Percentiles rank a stretch among this genome's conserved stretches.
These are phyloP conservation scores for Lecanicillium sp. DNA, from an alignment of 2,329 filamentous ascomycete genomes.

Conservation along the genomic window DNA sequence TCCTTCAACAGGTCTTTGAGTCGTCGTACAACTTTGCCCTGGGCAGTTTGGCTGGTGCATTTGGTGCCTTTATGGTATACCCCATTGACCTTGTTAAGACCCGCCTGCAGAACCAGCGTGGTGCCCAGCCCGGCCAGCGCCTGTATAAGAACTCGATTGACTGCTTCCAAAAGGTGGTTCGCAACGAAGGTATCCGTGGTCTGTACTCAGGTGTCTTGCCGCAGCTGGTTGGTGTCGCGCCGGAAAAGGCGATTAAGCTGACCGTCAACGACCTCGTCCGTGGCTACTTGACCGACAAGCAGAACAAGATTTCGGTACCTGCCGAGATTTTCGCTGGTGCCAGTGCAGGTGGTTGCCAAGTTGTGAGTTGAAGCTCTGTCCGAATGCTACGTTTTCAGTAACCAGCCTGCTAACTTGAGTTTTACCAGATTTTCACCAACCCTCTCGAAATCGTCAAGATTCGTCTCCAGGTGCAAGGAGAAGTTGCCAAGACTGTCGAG, in stretches of 20 bases:
- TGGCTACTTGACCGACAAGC: slow-evolving; percentile 63
- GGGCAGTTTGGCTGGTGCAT: slow-evolving; percentile 85
- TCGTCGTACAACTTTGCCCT: slow-evolving; percentile 86
- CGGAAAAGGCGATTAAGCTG: slow-evolving; percentile 98
- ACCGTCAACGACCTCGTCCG: slow-evolving; percentile 95
- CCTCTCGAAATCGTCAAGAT: slow-evolving; percentile 99
- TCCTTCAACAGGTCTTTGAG: slow-evolving; percentile 53
- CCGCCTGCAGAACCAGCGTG: slow-evolving; percentile 93
- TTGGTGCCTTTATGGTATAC: slow-evolving; percentile 99
- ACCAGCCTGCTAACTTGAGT: slow-evolving; percentile 2
- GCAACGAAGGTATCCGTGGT: slow-evolving; percentile 82
- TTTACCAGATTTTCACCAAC: slow-evolving; percentile 78
- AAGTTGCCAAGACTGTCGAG: slow-evolving; percentile 81
- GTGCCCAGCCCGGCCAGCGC: slow-evolving; percentile 70
- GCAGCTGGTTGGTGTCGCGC: slow-evolving; percentile 94
- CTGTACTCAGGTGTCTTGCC: slow-evolving; percentile 92
- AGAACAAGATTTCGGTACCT: slow-evolving; percentile 61
- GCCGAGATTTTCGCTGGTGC: slow-evolving; percentile 83
- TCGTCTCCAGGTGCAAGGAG: slow-evolving; percentile 91
- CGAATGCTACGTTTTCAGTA: background rate
- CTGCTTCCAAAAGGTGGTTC: slow-evolving; percentile 86
- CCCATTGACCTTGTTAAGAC: slow-evolving; percentile 99
- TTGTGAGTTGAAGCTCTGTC: slow-evolving; percentile 59
- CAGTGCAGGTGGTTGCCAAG: slow-evolving; percentile 86
- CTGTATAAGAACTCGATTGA: slow-evolving; percentile 97